phyloP scores from a whole-genome alignment of 1,284 basidiomycete genomes.

The Rhodotorula sp. region DNA sequence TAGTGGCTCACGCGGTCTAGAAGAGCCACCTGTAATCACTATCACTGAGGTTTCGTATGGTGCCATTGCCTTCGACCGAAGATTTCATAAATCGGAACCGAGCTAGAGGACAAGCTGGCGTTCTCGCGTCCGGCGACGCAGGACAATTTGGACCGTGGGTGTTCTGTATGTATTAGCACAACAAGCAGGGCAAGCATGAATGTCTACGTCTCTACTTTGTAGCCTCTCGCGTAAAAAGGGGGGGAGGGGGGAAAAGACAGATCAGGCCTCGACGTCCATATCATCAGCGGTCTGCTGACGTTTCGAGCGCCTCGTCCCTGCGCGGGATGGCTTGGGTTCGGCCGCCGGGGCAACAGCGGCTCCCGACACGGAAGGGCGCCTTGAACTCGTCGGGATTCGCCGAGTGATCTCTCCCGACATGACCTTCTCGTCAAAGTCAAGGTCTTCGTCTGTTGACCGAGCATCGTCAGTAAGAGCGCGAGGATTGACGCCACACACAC shows the following conservation, averaged over 20 bases:
- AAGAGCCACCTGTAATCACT: no score
- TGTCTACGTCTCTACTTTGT: neutral
- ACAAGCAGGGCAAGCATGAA: neutral
- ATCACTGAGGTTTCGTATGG: no score
- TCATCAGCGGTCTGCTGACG: slow-evolving; percentile 11
- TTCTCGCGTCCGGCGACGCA: no score
- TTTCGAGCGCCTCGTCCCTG: slow-evolving; percentile 11
- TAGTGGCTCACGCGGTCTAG: no score
- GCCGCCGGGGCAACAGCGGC: no score
- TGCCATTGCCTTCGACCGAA: no score
- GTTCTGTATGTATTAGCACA: neutral
- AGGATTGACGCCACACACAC: no score
- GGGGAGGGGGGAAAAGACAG: neutral
- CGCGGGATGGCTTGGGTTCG: neutral
- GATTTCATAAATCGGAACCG: no score
- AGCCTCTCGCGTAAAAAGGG: neutral
- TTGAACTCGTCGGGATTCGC: neutral
- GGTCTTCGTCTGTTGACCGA: slow-evolving; percentile 29
- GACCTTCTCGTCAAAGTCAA: slow-evolving; percentile 33
- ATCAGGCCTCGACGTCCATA: slow-evolving; percentile 20
- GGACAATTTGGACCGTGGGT: no score
- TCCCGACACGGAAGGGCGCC: neutral
- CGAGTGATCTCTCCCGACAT: neutral
- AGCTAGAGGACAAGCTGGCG: no score
- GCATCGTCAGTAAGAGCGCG: neutral